These are phyloP conservation scores for Globisporangium barbulae DNA, from an alignment of 352 stramenopile species.

Conservation along the genomic window DNA sequence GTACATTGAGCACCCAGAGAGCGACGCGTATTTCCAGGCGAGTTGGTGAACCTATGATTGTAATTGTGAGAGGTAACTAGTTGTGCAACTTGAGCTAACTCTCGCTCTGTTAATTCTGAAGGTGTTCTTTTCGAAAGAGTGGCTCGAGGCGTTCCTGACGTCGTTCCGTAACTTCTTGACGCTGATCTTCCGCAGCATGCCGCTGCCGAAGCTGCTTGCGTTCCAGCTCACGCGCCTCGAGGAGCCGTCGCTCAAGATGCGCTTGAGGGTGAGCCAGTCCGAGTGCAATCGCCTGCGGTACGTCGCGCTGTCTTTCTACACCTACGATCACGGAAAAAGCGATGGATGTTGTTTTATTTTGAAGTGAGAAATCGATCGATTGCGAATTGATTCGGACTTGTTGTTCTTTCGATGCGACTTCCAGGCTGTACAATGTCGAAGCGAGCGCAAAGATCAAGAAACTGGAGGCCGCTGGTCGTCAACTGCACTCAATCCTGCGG, in stretches of 20 bases:
- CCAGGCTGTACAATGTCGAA: slow-evolving; percentile 44
- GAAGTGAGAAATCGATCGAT: background rate
- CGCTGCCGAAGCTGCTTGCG: slow-evolving; percentile 72
- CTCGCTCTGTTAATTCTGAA: slow-evolving; percentile 2
- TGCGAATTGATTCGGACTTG: too few species aligned
- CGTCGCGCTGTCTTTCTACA: background rate
- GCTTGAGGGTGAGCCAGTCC: slow-evolving; percentile 63
- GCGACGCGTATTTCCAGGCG: slow-evolving; percentile 66
- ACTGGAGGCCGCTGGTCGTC: slow-evolving; percentile 54
- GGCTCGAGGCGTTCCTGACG: slow-evolving; percentile 66
- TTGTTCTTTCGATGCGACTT: background rate
- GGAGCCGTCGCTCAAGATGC: slow-evolving; percentile 66
- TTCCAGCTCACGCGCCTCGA: slow-evolving; percentile 69
- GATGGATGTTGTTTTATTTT: background rate
- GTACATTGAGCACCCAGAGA: slow-evolving; percentile 72
- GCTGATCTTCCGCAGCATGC: slow-evolving; percentile 70
- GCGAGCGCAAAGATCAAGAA: slow-evolving; percentile 51
- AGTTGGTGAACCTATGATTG: background rate
- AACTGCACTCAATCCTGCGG: slow-evolving; percentile 57
- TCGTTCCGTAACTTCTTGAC: slow-evolving; percentile 80
- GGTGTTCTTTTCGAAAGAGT: slow-evolving; percentile 71
- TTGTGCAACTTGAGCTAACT: background rate
- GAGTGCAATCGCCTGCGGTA: slow-evolving; percentile 65
- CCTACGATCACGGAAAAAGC: background rate
- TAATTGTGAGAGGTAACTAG: background rate